Evolutionary conservation across 331 rosid species (phyloP).

Genomic region (Ulmus americana): DNA sequence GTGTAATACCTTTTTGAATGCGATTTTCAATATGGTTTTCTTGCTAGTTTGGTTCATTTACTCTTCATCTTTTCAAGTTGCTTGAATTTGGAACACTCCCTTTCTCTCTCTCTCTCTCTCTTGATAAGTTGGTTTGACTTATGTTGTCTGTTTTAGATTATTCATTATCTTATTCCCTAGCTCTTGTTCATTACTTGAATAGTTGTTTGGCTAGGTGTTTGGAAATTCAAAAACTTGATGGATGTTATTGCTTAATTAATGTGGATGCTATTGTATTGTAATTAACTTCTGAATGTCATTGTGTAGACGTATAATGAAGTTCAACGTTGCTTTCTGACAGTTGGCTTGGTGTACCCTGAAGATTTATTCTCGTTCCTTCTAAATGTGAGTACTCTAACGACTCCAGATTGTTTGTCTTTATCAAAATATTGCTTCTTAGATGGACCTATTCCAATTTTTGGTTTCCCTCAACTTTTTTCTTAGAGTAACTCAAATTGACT

Average conservation of each 20-base stretch:
- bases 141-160: not conserved
- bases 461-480: not conserved
- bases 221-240: slow-evolving; percentile 2
- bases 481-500: not conserved
- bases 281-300: slow-evolving; percentile 20
- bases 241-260: not conserved
- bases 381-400: slow-evolving; percentile 49
- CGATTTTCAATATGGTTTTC: slow-evolving; percentile 9
- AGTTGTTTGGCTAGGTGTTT: slow-evolving; percentile 2
- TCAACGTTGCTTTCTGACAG: slow-evolving; percentile 85
- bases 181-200: not conserved
- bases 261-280: slow-evolving; percentile 1
- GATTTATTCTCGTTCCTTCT: slow-evolving; percentile 73
- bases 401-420: slow-evolving; percentile 1
- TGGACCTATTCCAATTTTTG: not conserved
- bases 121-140: not conserved
- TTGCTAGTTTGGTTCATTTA: slow-evolving; percentile 7
- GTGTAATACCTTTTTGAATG: slow-evolving; percentile 34
- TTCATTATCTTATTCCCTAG: not conserved
- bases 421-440: slow-evolving; percentile 14
- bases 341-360: slow-evolving; percentile 79
- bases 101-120: too few relatives aligned
- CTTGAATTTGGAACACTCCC: slow-evolving; percentile 18
- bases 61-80: slow-evolving; percentile 8
- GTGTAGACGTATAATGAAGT: slow-evolving; percentile 83